Evolutionary conservation across 1,284 basidiomycete genomes (phyloP).

Genomic region (Singerocomus rubriflavus): DNA sequence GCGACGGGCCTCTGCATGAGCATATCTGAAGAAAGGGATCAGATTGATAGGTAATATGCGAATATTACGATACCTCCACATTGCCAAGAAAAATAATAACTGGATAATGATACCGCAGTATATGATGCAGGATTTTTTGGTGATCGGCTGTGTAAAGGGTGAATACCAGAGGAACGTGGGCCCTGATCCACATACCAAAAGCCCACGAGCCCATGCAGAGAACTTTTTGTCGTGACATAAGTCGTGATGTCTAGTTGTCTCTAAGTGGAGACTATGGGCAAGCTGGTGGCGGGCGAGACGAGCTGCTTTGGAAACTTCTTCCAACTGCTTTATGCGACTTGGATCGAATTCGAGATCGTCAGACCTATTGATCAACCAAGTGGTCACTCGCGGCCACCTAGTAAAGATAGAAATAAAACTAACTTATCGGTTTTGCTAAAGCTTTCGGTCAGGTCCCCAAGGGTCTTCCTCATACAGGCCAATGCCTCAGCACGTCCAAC

Average conservation of each 20-base stretch:
- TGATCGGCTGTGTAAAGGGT: conserved; percentile 15
- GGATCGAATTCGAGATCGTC: conserved; percentile 39
- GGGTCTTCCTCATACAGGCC: conserved; percentile 50
- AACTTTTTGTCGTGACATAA: conserved; percentile 11
- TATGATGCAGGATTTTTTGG: conserved; percentile 22
- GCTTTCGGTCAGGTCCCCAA: conserved; percentile 52
- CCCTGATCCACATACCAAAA: conserved; percentile 22
- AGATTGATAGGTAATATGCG: neutral
- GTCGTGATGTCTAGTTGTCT: conserved; percentile 18
- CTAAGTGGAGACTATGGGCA: conserved; percentile 40
- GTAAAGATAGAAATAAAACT: conserved; percentile 33
- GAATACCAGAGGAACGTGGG: conserved; percentile 3
- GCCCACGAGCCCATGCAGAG: conserved; percentile 13
- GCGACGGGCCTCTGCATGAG: conserved; percentile 38
- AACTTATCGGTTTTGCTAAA: conserved; percentile 58
- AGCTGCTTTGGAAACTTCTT: conserved; percentile 52
- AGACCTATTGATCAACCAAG: conserved; percentile 29
- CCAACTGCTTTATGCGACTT: conserved; percentile 48
- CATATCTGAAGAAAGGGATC: conserved; percentile 33
- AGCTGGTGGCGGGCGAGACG: conserved; percentile 47
- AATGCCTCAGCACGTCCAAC: conserved; percentile 51
- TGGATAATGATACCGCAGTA: conserved; percentile 32
- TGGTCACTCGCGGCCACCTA: conserved; percentile 7
- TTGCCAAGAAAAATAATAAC: conserved; percentile 32
- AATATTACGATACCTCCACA: conserved; percentile 35